phyloP scores from a whole-genome alignment of 192 early-diverging fungal species.

The Funneliformis mosseae region DNA sequence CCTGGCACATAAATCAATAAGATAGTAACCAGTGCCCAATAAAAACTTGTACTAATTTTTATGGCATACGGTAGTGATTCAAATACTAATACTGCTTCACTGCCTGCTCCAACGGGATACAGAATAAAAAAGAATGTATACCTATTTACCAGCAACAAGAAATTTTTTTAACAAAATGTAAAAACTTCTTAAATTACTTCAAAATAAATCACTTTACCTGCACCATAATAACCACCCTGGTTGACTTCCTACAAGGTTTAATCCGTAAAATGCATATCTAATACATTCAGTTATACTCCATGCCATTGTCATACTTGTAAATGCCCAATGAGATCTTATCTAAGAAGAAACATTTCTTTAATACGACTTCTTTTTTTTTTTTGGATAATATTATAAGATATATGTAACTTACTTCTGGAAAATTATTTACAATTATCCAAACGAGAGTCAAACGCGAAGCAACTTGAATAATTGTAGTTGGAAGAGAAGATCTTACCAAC shows the following conservation, averaged over 20 bases:
- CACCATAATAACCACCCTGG: conserved; percentile 65
- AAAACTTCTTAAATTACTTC: conserved; percentile 20
- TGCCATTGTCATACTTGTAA: conserved; percentile 83
- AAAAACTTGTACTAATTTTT: conserved; percentile 55
- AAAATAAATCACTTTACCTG: conserved; percentile 36
- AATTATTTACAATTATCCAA: conserved; percentile 75
- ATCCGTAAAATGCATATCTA: conserved; percentile 89
- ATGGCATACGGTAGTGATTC: conserved; percentile 66
- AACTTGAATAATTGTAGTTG: conserved; percentile 86
- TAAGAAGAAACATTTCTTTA: neutral
- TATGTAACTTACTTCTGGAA: conserved; percentile 57
- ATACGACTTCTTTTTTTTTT: neutral
- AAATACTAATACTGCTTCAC: conserved; percentile 80
- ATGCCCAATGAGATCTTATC: conserved; percentile 54
- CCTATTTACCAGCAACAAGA: conserved; percentile 44
- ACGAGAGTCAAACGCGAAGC: conserved; percentile 83
- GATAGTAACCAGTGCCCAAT: conserved; percentile 60
- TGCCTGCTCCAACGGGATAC: conserved; percentile 88
- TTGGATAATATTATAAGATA: neutral
- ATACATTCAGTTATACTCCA: conserved; percentile 93
- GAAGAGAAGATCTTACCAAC: conserved; percentile 77
- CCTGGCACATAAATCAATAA: conserved; percentile 74
- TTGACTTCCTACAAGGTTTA: conserved; percentile 66
- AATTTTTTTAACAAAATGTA: neutral
- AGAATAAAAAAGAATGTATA: conserved; percentile 95